Conservation (phyloP, 2,329 filamentous ascomycete species). For the Cucurbitaria berberidis region DNA sequence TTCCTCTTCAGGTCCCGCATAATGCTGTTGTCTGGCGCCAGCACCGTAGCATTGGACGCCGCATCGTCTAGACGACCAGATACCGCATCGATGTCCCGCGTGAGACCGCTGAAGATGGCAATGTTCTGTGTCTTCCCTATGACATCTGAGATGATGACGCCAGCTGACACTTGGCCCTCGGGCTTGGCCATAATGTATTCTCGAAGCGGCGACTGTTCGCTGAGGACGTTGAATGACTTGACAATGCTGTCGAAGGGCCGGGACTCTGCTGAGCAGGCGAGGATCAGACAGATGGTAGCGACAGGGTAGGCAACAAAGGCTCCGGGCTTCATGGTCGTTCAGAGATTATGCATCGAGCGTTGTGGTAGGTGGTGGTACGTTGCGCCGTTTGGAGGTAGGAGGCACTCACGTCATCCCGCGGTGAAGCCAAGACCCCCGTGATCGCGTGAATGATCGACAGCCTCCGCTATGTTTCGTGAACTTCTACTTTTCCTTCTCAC, state of each 20-base stretch:
- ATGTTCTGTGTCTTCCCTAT: slow-evolving; percentile 78
- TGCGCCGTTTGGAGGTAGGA: slow-evolving; percentile 24
- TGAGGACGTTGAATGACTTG: slow-evolving; percentile 35
- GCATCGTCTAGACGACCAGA: slow-evolving; percentile 71
- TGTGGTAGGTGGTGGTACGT: slow-evolving; percentile 14
- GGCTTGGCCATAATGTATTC: slow-evolving; percentile 38
- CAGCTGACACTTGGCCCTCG: slow-evolving; percentile 38
- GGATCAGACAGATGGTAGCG: slow-evolving; percentile 36
- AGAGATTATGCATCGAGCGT: slow-evolving; percentile 10
- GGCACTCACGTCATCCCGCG: slow-evolving; percentile 43
- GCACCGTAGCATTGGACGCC: slow-evolving; percentile 75
- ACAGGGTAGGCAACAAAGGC: slow-evolving; percentile 33
- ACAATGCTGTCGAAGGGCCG: slow-evolving; percentile 40
- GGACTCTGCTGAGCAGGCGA: slow-evolving; percentile 41
- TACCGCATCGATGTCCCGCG: slow-evolving; percentile 74
- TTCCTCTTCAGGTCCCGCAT: slow-evolving; percentile 81
- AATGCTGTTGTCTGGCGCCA: slow-evolving; percentile 84
- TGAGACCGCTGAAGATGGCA: slow-evolving; percentile 83
- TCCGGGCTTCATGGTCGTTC: slow-evolving; percentile 36
- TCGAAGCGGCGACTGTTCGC: slow-evolving; percentile 37
- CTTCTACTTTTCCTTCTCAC: slow-evolving; percentile 8
- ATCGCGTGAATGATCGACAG: slow-evolving; percentile 36
- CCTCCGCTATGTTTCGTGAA: slow-evolving; percentile 4
- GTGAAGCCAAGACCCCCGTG: slow-evolving; percentile 44
- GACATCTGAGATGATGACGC: slow-evolving; percentile 80